Evolutionary conservation across 1,139 yeast species (phyloP), one percentile per base, ranked within the genome.

Genomic region (Yamadazyma sp.): DNA sequence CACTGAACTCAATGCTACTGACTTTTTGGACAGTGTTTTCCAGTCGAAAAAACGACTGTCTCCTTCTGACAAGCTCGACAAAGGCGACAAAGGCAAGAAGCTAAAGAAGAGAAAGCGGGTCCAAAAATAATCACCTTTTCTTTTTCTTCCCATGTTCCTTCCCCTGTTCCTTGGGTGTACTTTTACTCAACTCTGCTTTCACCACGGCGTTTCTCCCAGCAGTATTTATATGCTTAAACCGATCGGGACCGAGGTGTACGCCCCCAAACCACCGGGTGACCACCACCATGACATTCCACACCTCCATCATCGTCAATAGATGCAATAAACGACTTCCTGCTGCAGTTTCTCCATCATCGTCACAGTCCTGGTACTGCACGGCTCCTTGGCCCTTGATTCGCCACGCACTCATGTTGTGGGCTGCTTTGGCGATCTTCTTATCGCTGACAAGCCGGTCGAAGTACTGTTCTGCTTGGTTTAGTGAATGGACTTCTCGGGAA

Each of bases 211-310:
- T 94, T 52, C 97, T 68, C 0, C 97, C 94, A 1, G 88, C 80
- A 3, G 90, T 73, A 53, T 90, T 92, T 43, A 92, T 94, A 58
- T 92, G 98, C 54, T 86, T 89, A 67, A 92, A 92, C 45, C 97
- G 66, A 57, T 88, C 97, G 0, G 97, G 94, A 0, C 98, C 98
- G 21, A 92, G 62, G 47, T 85, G 95, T 0, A 76, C 73, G 6
- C 99, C 99, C 15, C 96, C 97, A 57, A 78, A 94, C 97, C 97
- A 92, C 46, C 99, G 64, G 29, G 87, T 78, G 7, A 89, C 96
- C 16, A 85, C 87, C 8, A 90, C 96, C 45, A 89, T 77, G 3
- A 87, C 86, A 56, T 90, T 82, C 86, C 89, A 81, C 1, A 78
- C 85, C 52, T 86, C 92, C 88, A 85, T 83, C 64, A 78, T 71